Evolutionary conservation across 371 early-diverging fungal genomes (phyloP).

Genomic region (Rhizopus delemar): DNA sequence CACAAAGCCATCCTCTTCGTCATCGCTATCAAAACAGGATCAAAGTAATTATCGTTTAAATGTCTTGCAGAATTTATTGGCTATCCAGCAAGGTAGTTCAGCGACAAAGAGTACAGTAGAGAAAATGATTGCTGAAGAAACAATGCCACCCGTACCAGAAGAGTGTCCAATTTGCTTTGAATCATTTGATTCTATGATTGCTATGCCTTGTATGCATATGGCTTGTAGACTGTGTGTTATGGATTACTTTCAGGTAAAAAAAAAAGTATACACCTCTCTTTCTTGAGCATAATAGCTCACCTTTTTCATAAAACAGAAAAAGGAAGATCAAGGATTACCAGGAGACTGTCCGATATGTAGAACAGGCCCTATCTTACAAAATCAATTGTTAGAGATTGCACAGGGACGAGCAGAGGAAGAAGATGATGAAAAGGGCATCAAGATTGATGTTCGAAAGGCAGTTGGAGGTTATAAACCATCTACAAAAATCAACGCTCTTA

Average conservation of each 20-base stretch:
- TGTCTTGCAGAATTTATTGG: slow-evolving; percentile 40
- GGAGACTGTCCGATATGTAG: slow-evolving; percentile 70
- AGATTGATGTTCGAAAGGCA: slow-evolving; percentile 43
- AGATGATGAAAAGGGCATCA: neutral
- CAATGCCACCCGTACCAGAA: slow-evolving; percentile 8
- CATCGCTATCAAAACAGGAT: neutral
- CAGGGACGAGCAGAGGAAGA: slow-evolving; percentile 6
- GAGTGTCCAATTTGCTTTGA: slow-evolving; percentile 47
- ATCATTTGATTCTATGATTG: slow-evolving; percentile 48
- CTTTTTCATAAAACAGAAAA: slow-evolving; percentile 29
- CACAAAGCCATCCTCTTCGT: neutral
- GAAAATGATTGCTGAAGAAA: neutral
- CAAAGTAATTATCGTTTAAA: slow-evolving; percentile 33
- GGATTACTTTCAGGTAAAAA: slow-evolving; percentile 58
- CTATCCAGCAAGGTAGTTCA: slow-evolving; percentile 17
- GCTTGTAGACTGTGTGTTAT: slow-evolving; percentile 63
- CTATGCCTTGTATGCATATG: slow-evolving; percentile 70
- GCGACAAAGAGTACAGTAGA: neutral
- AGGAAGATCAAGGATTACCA: slow-evolving; percentile 53
- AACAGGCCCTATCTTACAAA: slow-evolving; percentile 49
- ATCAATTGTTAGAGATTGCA: slow-evolving; percentile 54
- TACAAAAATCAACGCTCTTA: slow-evolving; percentile 66
- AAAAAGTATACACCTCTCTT: no score
- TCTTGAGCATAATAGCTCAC: neutral
- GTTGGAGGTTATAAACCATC: slow-evolving; percentile 55